phyloP scores from a whole-genome alignment of 2,329 filamentous ascomycete species.

The Fusarium papillatum region DNA sequence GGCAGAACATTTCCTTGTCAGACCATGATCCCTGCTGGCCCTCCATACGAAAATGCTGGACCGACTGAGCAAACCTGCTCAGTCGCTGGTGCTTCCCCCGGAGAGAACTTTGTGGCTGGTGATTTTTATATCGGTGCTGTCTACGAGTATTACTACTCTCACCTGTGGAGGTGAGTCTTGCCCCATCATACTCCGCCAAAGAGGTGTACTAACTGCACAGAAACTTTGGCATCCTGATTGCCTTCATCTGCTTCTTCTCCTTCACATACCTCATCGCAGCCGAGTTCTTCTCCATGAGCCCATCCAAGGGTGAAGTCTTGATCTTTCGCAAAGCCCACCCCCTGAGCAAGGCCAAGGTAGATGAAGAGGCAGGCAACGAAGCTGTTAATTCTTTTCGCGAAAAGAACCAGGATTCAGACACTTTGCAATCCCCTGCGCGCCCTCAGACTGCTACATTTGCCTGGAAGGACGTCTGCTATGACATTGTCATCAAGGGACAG shows the following conservation, averaged over 20 bases:
- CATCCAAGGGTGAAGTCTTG: conserved; percentile 34
- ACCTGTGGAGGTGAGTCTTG: conserved; percentile 62
- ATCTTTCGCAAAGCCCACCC: conserved; percentile 70
- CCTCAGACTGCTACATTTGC: conserved; percentile 63
- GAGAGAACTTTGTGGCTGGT: conserved; percentile 18
- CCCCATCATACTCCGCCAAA: neutral
- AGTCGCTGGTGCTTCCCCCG: conserved; percentile 25
- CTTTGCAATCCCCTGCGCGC: neutral
- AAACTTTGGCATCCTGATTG: conserved; percentile 33
- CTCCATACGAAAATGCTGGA: neutral
- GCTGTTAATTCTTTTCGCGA: neutral
- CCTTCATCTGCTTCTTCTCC: conserved; percentile 30
- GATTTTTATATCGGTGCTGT: conserved; percentile 29
- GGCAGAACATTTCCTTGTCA: conserved; percentile 15
- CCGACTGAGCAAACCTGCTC: conserved; percentile 11
- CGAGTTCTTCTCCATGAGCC: conserved; percentile 13
- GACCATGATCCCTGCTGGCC: neutral
- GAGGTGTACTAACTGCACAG: conserved; percentile 17
- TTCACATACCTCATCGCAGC: conserved; percentile 20
- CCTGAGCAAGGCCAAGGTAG: conserved; percentile 57
- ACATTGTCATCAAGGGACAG: conserved; percentile 76
- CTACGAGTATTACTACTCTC: conserved; percentile 64
- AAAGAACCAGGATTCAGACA: neutral
- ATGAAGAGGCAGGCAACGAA: neutral
- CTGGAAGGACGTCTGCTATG: conserved; percentile 79